Evolutionary conservation across 805 yeast genomes (phyloP).

Genomic region (Spathaspora sp.): DNA sequence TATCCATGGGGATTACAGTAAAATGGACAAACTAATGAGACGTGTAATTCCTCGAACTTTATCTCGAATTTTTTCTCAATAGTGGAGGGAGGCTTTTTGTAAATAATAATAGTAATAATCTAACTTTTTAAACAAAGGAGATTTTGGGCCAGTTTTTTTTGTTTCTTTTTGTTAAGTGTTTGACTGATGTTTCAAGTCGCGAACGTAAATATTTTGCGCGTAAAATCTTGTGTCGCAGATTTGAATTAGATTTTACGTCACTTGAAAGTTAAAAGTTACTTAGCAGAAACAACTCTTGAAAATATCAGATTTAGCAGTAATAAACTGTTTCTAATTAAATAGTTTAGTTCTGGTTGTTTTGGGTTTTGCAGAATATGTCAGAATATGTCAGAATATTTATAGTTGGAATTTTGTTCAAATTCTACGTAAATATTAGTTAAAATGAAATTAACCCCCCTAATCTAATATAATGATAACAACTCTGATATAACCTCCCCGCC

Average conservation of each 20-base stretch:
- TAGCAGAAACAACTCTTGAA: too few species aligned
- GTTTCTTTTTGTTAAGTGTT: background rate
- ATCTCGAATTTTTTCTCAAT: too few species aligned
- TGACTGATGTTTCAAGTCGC: background rate
- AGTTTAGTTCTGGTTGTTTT: too few species aligned
- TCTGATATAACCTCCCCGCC: background rate
- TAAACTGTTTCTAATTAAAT: too few species aligned
- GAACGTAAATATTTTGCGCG: background rate
- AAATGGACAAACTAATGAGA: too few species aligned
- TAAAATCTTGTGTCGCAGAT: background rate
- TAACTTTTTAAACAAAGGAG: too few species aligned
- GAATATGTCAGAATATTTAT: background rate
- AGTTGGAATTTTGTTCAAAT: background rate
- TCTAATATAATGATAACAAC: background rate
- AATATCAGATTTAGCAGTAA: too few species aligned
- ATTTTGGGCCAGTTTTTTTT: too few species aligned
- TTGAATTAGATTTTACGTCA: background rate
- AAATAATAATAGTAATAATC: too few species aligned
- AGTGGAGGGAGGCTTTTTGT: too few species aligned
- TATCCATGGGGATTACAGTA: too few species aligned
- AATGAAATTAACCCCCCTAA: background rate
- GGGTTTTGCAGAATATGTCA: background rate
- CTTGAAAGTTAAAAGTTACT: background rate
- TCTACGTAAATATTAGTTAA: background rate
- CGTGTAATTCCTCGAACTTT: too few species aligned